Evolutionary conservation across 2,329 filamentous ascomycete genomes (phyloP), one percentile per base, ranked within the genome.

Genomic region (Curvularia verruculosa): DNA sequence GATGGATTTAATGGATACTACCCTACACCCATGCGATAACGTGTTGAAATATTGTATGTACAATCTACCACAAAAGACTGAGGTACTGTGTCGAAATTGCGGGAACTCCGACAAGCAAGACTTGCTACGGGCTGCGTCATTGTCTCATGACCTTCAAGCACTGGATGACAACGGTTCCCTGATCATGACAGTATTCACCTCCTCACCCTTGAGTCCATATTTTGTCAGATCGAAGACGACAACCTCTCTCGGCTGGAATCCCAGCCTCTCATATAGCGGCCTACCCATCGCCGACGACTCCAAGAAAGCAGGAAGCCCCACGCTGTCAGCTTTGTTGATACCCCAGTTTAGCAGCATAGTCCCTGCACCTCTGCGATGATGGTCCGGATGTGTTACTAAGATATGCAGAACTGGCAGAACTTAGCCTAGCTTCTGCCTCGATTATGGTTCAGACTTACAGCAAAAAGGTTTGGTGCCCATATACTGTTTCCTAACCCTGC

Each of bases 311-410:
- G 74, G 74, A 19, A 82, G 47, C 1, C 75, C 69, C 15, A 73
- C 61, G 41, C 68, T 61, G 59, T 82, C 79, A 21, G 79, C 79
- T 58, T 74, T 61, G 24, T 72, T 63, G 5, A 74, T 59, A 0
- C 79, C 80, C 74, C 75, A 77, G 23, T 74, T 58, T 49, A 82
- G 47, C 8, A 78, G 64, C 67, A 77, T 62, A 1, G 66, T 64
- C 0, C 79, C 80, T 24, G 79, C 77, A 1, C 80, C 80, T 48
- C 72, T 72, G 5, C 79, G 66, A 34, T 79, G 76, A 52, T 80
- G 74, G 2, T 68, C 68, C 5, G 78, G 78, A 54, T 77, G 67
- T 5, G 76, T 77, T 5, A 65, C 56, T 1, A 75, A 59, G 1
- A 75, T 59, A 41, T 75, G 69, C 1, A 75, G 53, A 24, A 75